phyloP scores from a whole-genome alignment of 768 basidiomycete genomes.

The Kwoniella heveanensis region DNA sequence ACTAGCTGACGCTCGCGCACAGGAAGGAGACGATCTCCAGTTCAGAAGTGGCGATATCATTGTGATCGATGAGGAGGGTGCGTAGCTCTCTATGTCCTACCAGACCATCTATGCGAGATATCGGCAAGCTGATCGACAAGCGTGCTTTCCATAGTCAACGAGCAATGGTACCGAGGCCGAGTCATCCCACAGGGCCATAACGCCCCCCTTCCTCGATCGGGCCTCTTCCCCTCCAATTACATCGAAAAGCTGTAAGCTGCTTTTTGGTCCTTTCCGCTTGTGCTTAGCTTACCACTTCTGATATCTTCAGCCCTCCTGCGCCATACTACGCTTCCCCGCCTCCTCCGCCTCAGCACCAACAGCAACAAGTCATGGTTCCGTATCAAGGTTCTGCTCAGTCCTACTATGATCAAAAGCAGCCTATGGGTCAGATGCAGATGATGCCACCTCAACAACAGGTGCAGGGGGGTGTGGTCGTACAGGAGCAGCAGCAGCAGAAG shows the following conservation, averaged over 20 bases:
- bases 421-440: constrained; percentile 23
- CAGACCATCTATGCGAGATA: too few relatives aligned
- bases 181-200: constrained; percentile 58
- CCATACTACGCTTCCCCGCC: constrained; percentile 24
- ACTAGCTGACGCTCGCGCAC: constrained; percentile 2
- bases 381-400: constrained; percentile 23
- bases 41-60: constrained; percentile 74
- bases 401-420: constrained; percentile 25
- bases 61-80: constrained; percentile 68
- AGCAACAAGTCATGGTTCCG: constrained; percentile 33
- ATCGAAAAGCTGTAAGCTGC: constrained; percentile 43
- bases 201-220: constrained; percentile 33
- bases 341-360: constrained; percentile 15
- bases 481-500: constrained; percentile 27
- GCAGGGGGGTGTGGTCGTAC: constrained; percentile 19
- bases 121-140: constrained; percentile 63
- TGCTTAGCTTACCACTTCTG: not conserved
- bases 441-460: constrained; percentile 25
- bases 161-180: constrained; percentile 68
- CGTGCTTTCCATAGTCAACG: constrained; percentile 66
- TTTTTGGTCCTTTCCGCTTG: not conserved
- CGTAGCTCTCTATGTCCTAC: constrained; percentile 8
- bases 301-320: constrained; percentile 10
- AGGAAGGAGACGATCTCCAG: constrained; percentile 79
- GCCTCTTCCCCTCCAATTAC: constrained; percentile 49